Evolutionary conservation across 805 yeast genomes (phyloP).

Genomic region (Dipodascopsis tothii): DNA sequence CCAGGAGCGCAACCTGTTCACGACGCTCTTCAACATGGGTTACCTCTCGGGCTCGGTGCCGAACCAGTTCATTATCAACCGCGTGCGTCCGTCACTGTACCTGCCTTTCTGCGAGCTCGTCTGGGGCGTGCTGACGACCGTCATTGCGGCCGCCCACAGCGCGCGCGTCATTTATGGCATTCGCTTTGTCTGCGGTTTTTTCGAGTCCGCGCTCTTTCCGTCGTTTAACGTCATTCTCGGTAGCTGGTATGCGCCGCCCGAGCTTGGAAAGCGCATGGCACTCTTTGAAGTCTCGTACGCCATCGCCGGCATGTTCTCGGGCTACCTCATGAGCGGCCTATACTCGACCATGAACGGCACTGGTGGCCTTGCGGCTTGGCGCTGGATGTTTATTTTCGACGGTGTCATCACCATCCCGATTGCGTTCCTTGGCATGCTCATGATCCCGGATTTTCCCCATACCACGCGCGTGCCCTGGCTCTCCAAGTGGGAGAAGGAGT

Average conservation of each 20-base stretch:
- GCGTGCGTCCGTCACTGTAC: conserved; percentile 25
- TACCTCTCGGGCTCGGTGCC: no score
- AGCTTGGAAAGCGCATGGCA: conserved; percentile 38
- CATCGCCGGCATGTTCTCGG: conserved; percentile 34
- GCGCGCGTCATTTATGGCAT: conserved; percentile 3
- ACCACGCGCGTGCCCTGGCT: conserved; percentile 13
- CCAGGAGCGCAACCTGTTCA: conserved; percentile 23
- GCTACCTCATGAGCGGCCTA: conserved; percentile 40
- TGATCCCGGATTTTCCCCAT: conserved; percentile 48
- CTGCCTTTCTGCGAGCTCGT: conserved; percentile 40
- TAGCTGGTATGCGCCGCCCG: conserved; percentile 49
- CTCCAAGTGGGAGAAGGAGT: conserved; percentile 4
- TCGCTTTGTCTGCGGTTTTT: conserved; percentile 3
- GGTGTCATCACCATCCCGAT: conserved; percentile 40
- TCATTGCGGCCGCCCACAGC: conserved; percentile 35
- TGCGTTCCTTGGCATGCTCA: conserved; percentile 36
- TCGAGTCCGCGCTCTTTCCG: conserved; percentile 43
- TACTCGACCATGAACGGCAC: conserved; percentile 37
- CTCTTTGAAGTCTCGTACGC: conserved; percentile 29
- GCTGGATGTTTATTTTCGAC: conserved; percentile 60
- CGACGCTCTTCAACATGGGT: conserved; percentile 26
- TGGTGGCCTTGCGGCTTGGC: conserved; percentile 49
- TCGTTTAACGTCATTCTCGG: conserved; percentile 37
- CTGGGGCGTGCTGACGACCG: conserved; percentile 41
- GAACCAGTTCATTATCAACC: conserved; percentile 29